Evolutionary conservation across 768 basidiomycete genomes (phyloP), one percentile per base, ranked within the genome.

Genomic region (Hygrocybe punicea): DNA sequence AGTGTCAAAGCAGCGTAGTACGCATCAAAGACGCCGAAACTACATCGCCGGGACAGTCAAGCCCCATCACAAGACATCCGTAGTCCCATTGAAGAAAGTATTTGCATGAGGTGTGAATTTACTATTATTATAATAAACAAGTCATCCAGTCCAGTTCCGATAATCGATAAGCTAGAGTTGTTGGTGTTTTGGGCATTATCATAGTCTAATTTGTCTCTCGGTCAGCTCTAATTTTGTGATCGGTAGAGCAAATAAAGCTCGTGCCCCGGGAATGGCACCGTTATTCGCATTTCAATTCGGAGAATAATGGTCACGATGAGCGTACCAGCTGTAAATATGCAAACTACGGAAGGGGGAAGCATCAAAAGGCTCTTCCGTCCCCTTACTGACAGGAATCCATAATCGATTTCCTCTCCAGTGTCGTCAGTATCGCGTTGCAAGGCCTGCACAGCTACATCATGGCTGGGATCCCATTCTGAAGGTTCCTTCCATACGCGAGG

Each of bases 281-380:
- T 85, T 48, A 97, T 77, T 47, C 78, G 81, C 66, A 98, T 63
- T 69, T 93, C 90, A 53, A 92, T 73, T 55, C 81, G 76, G 51
- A 94, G 85, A 50, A 98, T 76, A 58, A 98, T 67, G 11, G 87
- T 89, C 4, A 85, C 71, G 63, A 98, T 77, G 70, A 98, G 80
- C 6, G 86, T 85, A 36, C 93, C 90, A 98, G 75, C 74, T 99
- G 97, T 60, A 98, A 75, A 72, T 97, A 95, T 23, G 97, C 97
- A 67, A 98, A 98, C 85, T 93, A 50, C n/a, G n/a, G n/a, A n/a
- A n/a, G n/a, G n/a, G n/a, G 9, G 33, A 35, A 33, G 97, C 96
- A 60, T 97, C 97, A 65, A 99, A 99, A 2, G 97, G 97, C 69
- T 97, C 91, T 56, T 95, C 91, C 6, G 95, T 98, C 50, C 95